phyloP scores from a whole-genome alignment of 805 yeast species.

The Saccharomycopsis synnaedendra region DNA sequence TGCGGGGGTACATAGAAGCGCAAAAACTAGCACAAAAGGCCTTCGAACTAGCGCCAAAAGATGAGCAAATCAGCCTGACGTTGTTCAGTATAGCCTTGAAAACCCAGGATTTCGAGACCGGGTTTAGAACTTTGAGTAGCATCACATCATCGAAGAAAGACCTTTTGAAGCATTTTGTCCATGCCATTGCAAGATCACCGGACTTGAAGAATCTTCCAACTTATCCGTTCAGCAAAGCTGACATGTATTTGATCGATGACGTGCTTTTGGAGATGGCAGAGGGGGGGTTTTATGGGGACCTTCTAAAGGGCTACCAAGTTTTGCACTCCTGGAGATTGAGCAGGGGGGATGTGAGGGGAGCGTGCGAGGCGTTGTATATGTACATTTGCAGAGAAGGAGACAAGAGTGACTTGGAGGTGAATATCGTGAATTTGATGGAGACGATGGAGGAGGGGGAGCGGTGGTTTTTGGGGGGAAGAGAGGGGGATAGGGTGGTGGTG shows the following conservation, averaged over 20 bases:
- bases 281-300: constrained; percentile 16
- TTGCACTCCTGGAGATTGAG: constrained; percentile 39
- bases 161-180: constrained; percentile 24
- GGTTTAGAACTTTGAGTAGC: constrained; percentile 24
- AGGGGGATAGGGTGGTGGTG: no score
- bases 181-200: constrained; percentile 28
- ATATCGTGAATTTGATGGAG: constrained; percentile 28
- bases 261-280: constrained; percentile 25
- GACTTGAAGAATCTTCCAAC: constrained; percentile 28
- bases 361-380: constrained; percentile 32
- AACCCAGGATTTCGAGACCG: constrained; percentile 22
- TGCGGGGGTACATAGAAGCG: constrained; percentile 24
- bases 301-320: constrained; percentile 35
- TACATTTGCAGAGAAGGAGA: constrained; percentile 22
- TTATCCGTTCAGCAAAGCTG: constrained; percentile 30
- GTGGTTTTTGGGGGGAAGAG: no score
- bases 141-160: constrained; percentile 8
- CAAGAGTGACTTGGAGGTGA: constrained; percentile 24
- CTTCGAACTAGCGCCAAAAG: constrained; percentile 13
- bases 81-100: constrained; percentile 23
- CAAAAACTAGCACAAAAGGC: constrained; percentile 25
- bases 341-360: constrained; percentile 40
- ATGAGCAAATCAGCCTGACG: constrained; percentile 16
- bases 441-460: constrained; percentile 21
- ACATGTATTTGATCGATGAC: constrained; percentile 31